Conservation (phyloP, 805 yeast species). For the Ogataea parapolymorpha region DNA sequence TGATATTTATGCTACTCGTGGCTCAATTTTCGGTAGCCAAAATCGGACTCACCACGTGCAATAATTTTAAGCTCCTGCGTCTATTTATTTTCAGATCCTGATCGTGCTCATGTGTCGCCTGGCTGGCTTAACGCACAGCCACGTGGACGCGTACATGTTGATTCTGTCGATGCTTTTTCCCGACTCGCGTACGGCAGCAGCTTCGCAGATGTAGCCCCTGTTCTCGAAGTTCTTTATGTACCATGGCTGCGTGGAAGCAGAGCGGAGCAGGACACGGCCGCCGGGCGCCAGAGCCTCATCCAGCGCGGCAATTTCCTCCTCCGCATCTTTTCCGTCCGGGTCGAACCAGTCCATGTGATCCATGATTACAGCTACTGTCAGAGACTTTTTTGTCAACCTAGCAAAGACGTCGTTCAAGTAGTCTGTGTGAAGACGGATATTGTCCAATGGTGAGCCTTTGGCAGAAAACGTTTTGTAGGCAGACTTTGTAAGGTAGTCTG, state of each 20-base stretch:
- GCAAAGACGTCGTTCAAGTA: constrained; percentile 71
- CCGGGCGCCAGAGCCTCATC: constrained; percentile 58
- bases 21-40: background rate
- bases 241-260: constrained; percentile 77
- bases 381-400: constrained; percentile 56
- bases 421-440: constrained; percentile 76
- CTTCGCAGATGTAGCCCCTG: constrained; percentile 62
- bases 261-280: constrained; percentile 74
- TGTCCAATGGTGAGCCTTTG: constrained; percentile 53
- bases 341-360: constrained; percentile 94
- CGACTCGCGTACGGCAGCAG: constrained; percentile 64
- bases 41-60: constrained; percentile 5
- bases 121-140: constrained; percentile 65
- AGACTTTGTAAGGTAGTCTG: constrained; percentile 63
- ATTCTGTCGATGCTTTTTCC: constrained; percentile 72
- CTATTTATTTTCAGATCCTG: constrained; percentile 17
- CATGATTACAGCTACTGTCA: constrained; percentile 79
- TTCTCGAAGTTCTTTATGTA: constrained; percentile 65
- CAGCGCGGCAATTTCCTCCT: constrained; percentile 62
- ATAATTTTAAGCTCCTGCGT: background rate
- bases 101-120: constrained; percentile 50
- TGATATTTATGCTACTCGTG: background rate
- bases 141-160: constrained; percentile 86
- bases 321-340: constrained; percentile 59
- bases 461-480: constrained; percentile 52